These are phyloP conservation scores for Hanseniaspora guilliermondii DNA, from an alignment of 805 yeast species.

Conservation along the genomic window DNA sequence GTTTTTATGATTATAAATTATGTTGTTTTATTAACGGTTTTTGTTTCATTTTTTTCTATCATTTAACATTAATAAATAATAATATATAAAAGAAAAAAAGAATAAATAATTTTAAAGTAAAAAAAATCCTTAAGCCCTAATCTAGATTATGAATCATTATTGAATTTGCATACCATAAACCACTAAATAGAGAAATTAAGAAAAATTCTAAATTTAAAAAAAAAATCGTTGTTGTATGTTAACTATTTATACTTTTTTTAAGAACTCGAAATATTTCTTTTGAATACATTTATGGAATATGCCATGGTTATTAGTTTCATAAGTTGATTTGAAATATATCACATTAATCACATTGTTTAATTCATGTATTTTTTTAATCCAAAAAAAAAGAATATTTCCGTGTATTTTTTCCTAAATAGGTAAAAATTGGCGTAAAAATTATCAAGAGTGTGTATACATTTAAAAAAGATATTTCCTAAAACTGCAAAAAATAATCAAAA, in stretches of 20 bases:
- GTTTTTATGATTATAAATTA: background rate
- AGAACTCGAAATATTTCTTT: background rate
- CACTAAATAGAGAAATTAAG: no score
- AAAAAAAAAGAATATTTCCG: no score
- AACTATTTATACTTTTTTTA: constrained; percentile 14
- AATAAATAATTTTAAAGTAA: no score
- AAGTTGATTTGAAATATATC: background rate
- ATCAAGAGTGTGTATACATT: background rate
- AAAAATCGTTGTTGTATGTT: constrained; percentile 12
- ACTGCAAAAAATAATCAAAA: background rate
- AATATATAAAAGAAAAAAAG: background rate
- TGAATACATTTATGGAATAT: background rate
- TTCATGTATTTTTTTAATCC: background rate
- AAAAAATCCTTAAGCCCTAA: no score
- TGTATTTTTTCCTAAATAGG: background rate
- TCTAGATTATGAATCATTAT: no score
- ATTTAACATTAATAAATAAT: background rate
- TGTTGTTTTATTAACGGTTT: background rate
- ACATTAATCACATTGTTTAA: background rate
- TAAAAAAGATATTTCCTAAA: background rate
- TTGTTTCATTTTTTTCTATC: background rate
- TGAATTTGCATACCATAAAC: no score
- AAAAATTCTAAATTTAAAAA: background rate
- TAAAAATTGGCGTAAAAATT: background rate
- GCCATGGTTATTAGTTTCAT: background rate